These are phyloP conservation scores for Leucoagaricus sp. DNA, from an alignment of 1,284 basidiomycete species.

Conservation along the genomic window DNA sequence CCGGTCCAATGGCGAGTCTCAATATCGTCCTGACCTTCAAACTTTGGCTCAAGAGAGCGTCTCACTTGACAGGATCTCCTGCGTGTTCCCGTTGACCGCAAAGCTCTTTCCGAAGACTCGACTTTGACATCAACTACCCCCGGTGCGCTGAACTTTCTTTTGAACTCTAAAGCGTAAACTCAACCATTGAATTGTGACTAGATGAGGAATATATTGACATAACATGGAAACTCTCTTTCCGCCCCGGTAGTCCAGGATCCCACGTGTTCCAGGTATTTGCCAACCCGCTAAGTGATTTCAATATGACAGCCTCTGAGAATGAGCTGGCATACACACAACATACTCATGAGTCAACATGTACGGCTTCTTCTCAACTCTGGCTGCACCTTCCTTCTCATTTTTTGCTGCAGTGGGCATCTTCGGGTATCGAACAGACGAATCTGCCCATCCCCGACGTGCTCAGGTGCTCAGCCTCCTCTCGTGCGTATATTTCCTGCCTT, in stretches of 20 bases:
- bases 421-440: conserved; percentile 22
- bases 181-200: not conserved
- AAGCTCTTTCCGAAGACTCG: conserved; percentile 16
- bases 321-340: conserved; percentile 20
- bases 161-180: not conserved
- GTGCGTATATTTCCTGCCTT: conserved; percentile 18
- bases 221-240: conserved; percentile 26
- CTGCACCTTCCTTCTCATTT: not conserved
- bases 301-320: conserved; percentile 23
- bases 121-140: not conserved
- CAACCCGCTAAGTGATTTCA: not conserved
- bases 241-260: not conserved
- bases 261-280: not conserved
- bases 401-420: conserved; percentile 21
- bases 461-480: conserved; percentile 14
- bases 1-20: conserved; percentile 28
- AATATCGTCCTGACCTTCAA: not conserved
- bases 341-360: conserved; percentile 21
- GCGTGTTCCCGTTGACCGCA: conserved; percentile 28
- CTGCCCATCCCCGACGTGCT: conserved; percentile 25
- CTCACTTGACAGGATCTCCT: conserved; percentile 27
- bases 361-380: conserved; percentile 4
- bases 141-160: not conserved
- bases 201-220: conserved; percentile 26
- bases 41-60: not conserved